These are phyloP conservation scores for Barnettozyma californica DNA, from an alignment of 805 yeast species.

Conservation along the genomic window DNA sequence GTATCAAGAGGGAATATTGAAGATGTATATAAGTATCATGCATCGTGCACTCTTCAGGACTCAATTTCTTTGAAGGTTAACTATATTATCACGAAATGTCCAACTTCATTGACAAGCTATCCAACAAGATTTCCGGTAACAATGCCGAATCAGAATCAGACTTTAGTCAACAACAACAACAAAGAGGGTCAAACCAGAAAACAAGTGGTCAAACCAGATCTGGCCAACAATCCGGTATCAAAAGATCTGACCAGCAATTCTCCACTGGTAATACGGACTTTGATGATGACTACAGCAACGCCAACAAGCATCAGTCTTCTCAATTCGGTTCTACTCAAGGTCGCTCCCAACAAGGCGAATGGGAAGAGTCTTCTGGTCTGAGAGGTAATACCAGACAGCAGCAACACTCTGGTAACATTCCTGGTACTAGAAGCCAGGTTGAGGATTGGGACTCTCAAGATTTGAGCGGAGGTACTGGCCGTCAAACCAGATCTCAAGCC, in stretches of 20 bases:
- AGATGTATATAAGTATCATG: neutral
- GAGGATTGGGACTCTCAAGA: neutral
- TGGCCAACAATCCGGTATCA: conserved; percentile 10
- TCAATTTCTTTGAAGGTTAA: neutral
- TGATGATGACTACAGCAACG: neutral
- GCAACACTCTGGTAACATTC: neutral
- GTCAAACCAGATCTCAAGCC: conserved; percentile 25
- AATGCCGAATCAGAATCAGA: conserved; percentile 4
- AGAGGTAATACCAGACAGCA: neutral
- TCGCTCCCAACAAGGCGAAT: neutral
- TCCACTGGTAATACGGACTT: conserved; percentile 12
- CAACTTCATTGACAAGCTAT: conserved; percentile 25
- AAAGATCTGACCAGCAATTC: conserved; percentile 18
- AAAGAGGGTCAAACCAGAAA: neutral
- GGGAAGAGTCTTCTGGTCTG: neutral
- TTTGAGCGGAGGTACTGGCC: conserved; percentile 9
- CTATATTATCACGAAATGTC: conserved; percentile 15
- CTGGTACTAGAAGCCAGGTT: conserved; percentile 2
- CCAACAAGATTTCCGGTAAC: conserved; percentile 21
- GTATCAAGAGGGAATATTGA: neutral
- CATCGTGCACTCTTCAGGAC: neutral
- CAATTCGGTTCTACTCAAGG: neutral
- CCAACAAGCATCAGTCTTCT: conserved; percentile 5
- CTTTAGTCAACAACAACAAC: conserved; percentile 1
- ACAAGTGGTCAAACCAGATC: conserved; percentile 9